A percentile compares a stretch with the other conserved stretches of the same genome.
These are phyloP conservation scores for Globisporangium polare DNA, from an alignment of 352 stramenopile genomes.

Conservation along the genomic window DNA sequence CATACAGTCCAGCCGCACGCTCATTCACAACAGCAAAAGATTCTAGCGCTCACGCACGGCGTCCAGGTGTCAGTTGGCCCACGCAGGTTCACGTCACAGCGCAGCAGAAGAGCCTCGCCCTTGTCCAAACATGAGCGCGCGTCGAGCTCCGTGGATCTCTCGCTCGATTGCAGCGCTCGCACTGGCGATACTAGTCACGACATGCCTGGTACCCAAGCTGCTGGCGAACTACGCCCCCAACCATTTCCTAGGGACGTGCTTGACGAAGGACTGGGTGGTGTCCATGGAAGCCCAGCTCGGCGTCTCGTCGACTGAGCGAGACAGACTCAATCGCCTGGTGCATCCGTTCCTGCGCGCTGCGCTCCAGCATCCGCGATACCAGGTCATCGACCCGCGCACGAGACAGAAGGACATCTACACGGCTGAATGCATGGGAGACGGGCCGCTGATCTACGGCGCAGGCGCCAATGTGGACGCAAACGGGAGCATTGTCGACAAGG, in stretches of 20 bases:
- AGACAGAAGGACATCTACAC: not conserved
- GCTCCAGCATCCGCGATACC: slow-evolving; percentile 17
- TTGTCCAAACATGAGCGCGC: too few species aligned
- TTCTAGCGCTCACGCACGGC: too few species aligned
- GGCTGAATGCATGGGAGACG: slow-evolving; percentile 13
- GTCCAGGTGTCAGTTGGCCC: too few species aligned
- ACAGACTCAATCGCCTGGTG: slow-evolving; percentile 10
- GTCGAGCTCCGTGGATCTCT: too few species aligned
- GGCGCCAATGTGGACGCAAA: slow-evolving; percentile 16
- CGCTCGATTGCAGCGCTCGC: too few species aligned
- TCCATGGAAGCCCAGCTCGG: slow-evolving; percentile 9
- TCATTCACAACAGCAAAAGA: too few species aligned
- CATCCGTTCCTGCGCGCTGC: slow-evolving; percentile 28
- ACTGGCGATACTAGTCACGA: not conserved
- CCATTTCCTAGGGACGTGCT: slow-evolving; percentile 29
- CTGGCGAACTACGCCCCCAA: slow-evolving; percentile 17
- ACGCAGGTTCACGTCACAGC: too few species aligned
- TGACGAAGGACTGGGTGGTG: slow-evolving; percentile 28
- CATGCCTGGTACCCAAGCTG: not conserved
- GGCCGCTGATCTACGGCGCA: slow-evolving; percentile 19
- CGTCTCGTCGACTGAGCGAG: slow-evolving; percentile 2
- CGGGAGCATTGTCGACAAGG: slow-evolving; percentile 15
- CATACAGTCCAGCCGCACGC: too few species aligned
- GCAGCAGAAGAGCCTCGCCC: too few species aligned
- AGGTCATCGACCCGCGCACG: slow-evolving; percentile 23